These are phyloP conservation scores for Zizania palustris DNA, from an alignment of 202 grass and related monocot species.

Conservation along the genomic window DNA sequence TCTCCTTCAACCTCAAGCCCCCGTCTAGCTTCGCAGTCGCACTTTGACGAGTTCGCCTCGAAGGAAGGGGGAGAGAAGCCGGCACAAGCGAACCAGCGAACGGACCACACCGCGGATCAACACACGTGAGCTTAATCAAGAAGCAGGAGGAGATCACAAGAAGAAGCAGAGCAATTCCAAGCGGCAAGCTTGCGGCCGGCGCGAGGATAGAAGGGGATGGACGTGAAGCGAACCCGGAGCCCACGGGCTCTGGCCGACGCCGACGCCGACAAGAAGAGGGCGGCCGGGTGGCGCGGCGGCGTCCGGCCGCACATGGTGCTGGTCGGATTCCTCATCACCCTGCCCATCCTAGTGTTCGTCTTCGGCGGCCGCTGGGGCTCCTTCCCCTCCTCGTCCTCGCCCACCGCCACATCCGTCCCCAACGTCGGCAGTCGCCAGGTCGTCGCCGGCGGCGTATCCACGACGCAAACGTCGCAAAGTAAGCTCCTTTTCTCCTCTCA, in stretches of 20 bases:
- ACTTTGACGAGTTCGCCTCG: slow-evolving; percentile 41
- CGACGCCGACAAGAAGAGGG: slow-evolving; percentile 53
- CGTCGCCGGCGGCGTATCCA: slow-evolving; percentile 18
- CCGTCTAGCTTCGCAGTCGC: slow-evolving; percentile 20
- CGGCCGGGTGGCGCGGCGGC: slow-evolving; percentile 54
- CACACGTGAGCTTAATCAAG: slow-evolving; percentile 14
- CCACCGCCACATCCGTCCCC: not conserved
- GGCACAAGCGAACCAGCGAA: slow-evolving; percentile 32
- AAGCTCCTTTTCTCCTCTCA: slow-evolving; percentile 2
- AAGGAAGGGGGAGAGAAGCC: slow-evolving; percentile 34
- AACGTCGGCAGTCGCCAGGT: slow-evolving; percentile 9
- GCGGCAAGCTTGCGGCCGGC: not conserved
- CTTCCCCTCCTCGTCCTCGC: not conserved
- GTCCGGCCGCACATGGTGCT: slow-evolving; percentile 61
- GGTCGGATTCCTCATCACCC: slow-evolving; percentile 64
- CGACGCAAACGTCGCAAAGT: slow-evolving; percentile 24
- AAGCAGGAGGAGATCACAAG: not conserved
- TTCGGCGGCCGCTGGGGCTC: slow-evolving; percentile 49
- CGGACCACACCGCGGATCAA: slow-evolving; percentile 20
- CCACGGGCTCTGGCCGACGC: slow-evolving; percentile 50
- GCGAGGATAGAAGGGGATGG: slow-evolving; percentile 31
- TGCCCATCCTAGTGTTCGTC: slow-evolving; percentile 55
- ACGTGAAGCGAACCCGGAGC: slow-evolving; percentile 70
- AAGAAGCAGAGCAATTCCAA: not conserved
- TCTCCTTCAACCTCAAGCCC: slow-evolving; percentile 32